Evolutionary conservation across 768 basidiomycete species (phyloP), one percentile per base, ranked within the genome.

Genomic region (Agaricus blazei): DNA sequence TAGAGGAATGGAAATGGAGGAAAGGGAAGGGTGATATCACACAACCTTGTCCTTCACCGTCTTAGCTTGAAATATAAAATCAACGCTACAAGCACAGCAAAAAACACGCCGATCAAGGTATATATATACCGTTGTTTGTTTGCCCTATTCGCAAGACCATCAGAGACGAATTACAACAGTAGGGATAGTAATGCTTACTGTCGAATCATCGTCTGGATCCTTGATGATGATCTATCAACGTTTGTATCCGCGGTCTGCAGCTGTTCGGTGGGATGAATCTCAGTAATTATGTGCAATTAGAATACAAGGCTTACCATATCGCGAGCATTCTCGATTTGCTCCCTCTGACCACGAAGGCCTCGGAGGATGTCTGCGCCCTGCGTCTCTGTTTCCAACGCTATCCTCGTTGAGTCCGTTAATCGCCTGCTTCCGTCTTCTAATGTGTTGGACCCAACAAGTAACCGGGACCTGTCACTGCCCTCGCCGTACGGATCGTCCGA

Each of bases 351-450:
- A 55, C 90, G 73, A 64, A 98, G 73, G 60, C 80, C 87, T 60
- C 86, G 71, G 68, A 98, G 63, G 60, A 97, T 96, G 62, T 93
- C 93, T 4, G 91, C 87, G 1, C 95, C 95, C 37, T 93, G 79
- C 63, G 88, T 84, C 70, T 97, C 95, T 5, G 94, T 89, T 76
- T 97, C 93, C 34, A 97, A 71, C n/a, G 94, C 95, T 28, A 97
- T 76, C 7, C 93, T 75, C 48, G 93, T 92, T 11, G 85, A 87
- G 47, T 93, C 89, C 49, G 82, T 76, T 53, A 97, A 67, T 49
- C 95, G 71, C 42, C 87, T 69, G 11, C 79, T 77, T 1, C 93
- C 91, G 64, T 96, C 92, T 24, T 81, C 77, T 43, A 98, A 71
- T 9, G 79, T 76, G 59, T 88, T 76, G 0, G 85, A 88, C 0